Evolutionary conservation across 2,329 filamentous ascomycete genomes (phyloP), one percentile per base, ranked within the genome.

Genomic region (Lizonia empirigonia): DNA sequence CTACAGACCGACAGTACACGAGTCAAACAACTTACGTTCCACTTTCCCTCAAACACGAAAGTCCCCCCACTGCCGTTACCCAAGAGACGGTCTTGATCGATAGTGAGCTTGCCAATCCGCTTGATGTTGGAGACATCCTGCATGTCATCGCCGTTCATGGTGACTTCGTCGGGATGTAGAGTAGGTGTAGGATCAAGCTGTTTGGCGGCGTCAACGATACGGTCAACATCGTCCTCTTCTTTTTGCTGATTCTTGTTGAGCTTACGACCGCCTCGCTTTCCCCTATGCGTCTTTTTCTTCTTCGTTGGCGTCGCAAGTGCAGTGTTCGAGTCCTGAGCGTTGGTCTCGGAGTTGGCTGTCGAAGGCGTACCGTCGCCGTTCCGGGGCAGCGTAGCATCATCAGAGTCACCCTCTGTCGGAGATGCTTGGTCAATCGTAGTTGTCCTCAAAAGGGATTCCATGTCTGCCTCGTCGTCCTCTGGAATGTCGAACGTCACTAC

Each of bases 61-160:
- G 94, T 99, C n/a, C 94, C 94, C 68, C 97, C 96, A 72, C 93
- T 97, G 46, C 94, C 94, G 52, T 90, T 82, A 1, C 85, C 85
- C 30, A 87, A 77, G 15, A 86, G 79, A 23, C 77, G 78, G 60
- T 85, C 81, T 19, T 82, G 85, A 58, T 82, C 78, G 23, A 87
- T 84, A 45, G 78, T 79, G 19, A 86, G 74, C 53, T 82, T 84
- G 42, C 84, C 84, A 62, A 86, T 85, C 35, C 82, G 79, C 53
- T 85, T 77, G 10, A 77, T 74, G 36, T 76, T 78, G 26, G 73
- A 73, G 9, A 80, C 70, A 49, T 80, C 77, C 22, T 74, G 74
- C 32, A 80, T 74, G 27, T 74, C 76, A 47, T 77, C 74, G 44
- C 75, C 70, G 45, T 75, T 73, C 27, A 74, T 61, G 19, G 71